Evolutionary conservation across 148 eudicot genomes (phyloP), one percentile per base, ranked within the genome.

Genomic region (Amaranthus hypochondriacus): DNA sequence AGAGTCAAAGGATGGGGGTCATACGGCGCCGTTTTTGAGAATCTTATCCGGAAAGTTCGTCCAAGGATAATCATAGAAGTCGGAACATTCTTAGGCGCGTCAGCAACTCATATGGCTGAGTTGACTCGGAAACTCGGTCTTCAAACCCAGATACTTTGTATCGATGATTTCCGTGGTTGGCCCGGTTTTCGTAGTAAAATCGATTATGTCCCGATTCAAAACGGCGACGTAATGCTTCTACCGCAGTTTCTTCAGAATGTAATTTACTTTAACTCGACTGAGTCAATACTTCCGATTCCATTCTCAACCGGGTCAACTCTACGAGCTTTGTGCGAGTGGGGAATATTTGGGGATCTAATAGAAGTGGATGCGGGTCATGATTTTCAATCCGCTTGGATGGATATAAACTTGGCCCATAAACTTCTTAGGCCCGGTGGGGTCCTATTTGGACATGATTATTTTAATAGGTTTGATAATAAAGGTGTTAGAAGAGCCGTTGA

Each of bases 151-250:
- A 91, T 91, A 5, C 73, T 91, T 8, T 91, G 96, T 70, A 28
- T 91, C 0, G 96, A 91, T 60, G 96, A 91, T 62, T 91, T 91
- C 51, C 88, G 96, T 0, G 96, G 96, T 12, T 90, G 96, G 93
- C 87, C 90, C 42, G 89, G 90, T 14, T 81, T 81, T 12, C 50
- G 66, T 0, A 80, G 72, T n/a, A 6, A 10, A 11, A 47, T 62
- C 10, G 77, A 73, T 7, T 72, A 79, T 62, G 68, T 89, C 0
- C 81, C 82, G 15, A 71, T 85, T 70, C 52, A 83, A 48, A 91
- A 87, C 78, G 91, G 90, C 48, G 90, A 91, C 83, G 83, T 80
- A 0, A 39, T 84, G 69, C 68, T 91, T 0, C 9, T 87, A 48
- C 77, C 87, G 18, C 97, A 91, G 70, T 91, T 89, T 73, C 75